A percentile compares a stretch with the other conserved stretches of the same genome.
Conservation (phyloP, 2,329 filamentous ascomycete species). For the Beauveria brongniartii region DNA sequence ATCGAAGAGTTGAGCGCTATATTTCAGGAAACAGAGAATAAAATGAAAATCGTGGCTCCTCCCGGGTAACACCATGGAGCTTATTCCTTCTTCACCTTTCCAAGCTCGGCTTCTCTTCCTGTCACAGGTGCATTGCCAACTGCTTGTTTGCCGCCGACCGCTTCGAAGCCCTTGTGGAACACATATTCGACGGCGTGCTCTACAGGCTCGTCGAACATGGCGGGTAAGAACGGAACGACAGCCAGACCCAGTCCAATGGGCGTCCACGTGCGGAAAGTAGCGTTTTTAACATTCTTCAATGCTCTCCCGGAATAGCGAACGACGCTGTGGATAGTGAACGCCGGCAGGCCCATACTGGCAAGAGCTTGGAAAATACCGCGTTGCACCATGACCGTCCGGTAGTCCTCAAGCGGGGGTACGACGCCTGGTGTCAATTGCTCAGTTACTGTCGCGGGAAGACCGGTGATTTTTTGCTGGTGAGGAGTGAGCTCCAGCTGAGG, state of each 20-base stretch:
- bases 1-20: background rate
- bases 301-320: constrained; percentile 82
- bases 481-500: constrained; percentile 52
- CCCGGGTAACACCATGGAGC: constrained; percentile 2
- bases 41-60: background rate
- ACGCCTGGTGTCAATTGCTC: constrained; percentile 29
- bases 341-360: constrained; percentile 88
- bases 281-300: constrained; percentile 76
- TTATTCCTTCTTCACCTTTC: constrained; percentile 38
- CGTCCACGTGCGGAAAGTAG: constrained; percentile 69
- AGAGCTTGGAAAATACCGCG: constrained; percentile 83
- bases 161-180: constrained; percentile 75
- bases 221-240: constrained; percentile 75
- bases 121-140: constrained; percentile 48
- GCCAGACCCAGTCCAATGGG: constrained; percentile 78
- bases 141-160: constrained; percentile 55
- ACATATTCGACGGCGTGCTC: constrained; percentile 85
- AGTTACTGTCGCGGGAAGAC: constrained; percentile 29
- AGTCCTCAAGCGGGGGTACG: constrained; percentile 75
- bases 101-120: constrained; percentile 37
- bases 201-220: constrained; percentile 83
- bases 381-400: constrained; percentile 82
- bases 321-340: constrained; percentile 88
- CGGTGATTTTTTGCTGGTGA: constrained; percentile 40
- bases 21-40: background rate